A percentile compares a stretch with the other conserved stretches of the same genome.
phyloP scores from a whole-genome alignment of 2,329 filamentous ascomycete species.

The Hymenoscyphus scutula region DNA sequence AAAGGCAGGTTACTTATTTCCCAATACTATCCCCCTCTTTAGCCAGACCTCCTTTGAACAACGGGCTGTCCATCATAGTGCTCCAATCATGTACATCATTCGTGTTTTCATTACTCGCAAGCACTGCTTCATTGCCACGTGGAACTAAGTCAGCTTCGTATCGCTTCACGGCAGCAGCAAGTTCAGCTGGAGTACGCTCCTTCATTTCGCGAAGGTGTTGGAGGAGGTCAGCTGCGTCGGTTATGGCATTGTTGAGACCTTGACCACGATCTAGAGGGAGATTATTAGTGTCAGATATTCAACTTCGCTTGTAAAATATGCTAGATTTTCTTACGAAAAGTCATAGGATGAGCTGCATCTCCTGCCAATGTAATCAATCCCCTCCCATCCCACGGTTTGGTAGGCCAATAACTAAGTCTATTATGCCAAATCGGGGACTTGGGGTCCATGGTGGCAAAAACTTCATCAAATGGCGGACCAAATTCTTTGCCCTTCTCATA shows the following conservation, averaged over 20 bases:
- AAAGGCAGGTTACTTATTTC: too few species aligned
- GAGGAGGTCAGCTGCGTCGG: conserved; percentile 37
- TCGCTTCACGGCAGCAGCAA: conserved; percentile 36
- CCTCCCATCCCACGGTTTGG: conserved; percentile 42
- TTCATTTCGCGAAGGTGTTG: conserved; percentile 27
- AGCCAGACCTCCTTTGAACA: conserved; percentile 24
- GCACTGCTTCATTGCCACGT: conserved; percentile 44
- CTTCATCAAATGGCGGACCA: conserved; percentile 25
- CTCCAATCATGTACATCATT: conserved; percentile 46
- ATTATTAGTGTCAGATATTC: conserved; percentile 13
- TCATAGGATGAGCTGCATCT: conserved; percentile 59
- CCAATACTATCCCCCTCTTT: neutral
- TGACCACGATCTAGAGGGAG: conserved; percentile 41
- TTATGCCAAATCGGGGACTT: conserved; percentile 19
- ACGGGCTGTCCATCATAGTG: conserved; percentile 34
- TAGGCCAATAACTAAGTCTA: conserved; percentile 36
- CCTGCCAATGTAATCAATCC: conserved; percentile 50
- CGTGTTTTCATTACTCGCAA: conserved; percentile 44
- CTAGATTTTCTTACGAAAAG: conserved; percentile 29
- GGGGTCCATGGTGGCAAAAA: conserved; percentile 34
- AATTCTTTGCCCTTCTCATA: conserved; percentile 22
- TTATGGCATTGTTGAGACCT: conserved; percentile 46
- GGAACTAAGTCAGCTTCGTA: conserved; percentile 47
- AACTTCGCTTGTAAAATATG: too few species aligned
- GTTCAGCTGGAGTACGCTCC: conserved; percentile 26